These are phyloP conservation scores for Baorangia bicolor DNA, from an alignment of 768 basidiomycete species.

Conservation along the genomic window DNA sequence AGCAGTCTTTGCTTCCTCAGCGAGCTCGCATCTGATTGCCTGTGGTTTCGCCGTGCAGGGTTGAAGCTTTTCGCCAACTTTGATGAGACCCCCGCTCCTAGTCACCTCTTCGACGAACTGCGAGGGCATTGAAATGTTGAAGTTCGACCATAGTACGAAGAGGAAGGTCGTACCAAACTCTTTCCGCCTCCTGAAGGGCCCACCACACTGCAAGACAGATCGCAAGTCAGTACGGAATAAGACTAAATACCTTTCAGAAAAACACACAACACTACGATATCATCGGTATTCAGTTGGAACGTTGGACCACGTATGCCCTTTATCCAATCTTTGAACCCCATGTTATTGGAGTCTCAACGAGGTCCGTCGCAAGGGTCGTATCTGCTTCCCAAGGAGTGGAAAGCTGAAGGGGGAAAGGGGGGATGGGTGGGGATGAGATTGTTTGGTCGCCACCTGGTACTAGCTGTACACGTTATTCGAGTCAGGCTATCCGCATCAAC, in stretches of 20 bases:
- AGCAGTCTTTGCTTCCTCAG: neutral
- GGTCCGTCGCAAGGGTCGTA: neutral
- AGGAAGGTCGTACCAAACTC: conserved; percentile 11
- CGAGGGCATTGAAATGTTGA: neutral
- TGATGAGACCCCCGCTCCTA: neutral
- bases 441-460: neutral
- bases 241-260: neutral
- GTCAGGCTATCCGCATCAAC: neutral
- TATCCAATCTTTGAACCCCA: neutral
- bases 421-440: neutral
- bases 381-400: too few relatives aligned
- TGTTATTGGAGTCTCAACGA: neutral
- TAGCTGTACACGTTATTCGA: neutral
- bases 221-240: neutral
- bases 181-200: conserved; percentile 23
- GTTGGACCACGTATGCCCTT: neutral
- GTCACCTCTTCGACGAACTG: conserved; percentile 15
- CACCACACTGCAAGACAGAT: conserved; percentile 6
- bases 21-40: conserved; percentile 16
- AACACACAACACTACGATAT: conserved; percentile 22
- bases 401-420: too few relatives aligned
- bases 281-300: conserved; percentile 1
- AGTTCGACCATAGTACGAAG: neutral
- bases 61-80: neutral
- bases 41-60: neutral